A percentile compares a stretch with the other conserved stretches of the same genome.
Evolutionary conservation across 805 yeast species (phyloP).

Genomic region (Pichia nanzhaoensis): DNA sequence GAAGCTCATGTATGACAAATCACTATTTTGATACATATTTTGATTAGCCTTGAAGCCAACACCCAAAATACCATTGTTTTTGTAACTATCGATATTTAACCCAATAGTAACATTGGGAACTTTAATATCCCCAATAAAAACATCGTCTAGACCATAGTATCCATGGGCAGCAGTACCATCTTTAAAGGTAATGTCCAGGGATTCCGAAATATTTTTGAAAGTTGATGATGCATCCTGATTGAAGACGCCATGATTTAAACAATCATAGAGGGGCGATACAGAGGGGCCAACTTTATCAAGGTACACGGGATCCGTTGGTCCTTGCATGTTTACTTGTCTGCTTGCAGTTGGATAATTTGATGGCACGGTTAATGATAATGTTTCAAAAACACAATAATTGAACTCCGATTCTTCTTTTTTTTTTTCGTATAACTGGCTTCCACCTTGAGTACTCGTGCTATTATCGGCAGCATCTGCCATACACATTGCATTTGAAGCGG

Average conservation of each 20-base stretch:
- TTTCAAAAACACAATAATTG: not conserved
- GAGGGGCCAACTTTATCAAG: not conserved
- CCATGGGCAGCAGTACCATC: constrained; percentile 39
- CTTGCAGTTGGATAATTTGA: too few relatives aligned
- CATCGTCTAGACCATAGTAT: constrained; percentile 49
- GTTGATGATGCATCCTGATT: constrained; percentile 31
- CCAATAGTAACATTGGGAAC: constrained; percentile 56
- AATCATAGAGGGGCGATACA: constrained; percentile 14
- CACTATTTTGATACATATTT: constrained; percentile 34
- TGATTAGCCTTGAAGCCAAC: constrained; percentile 65
- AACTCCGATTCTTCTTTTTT: too few relatives aligned
- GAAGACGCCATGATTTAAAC: constrained; percentile 37
- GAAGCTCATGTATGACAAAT: constrained; percentile 44
- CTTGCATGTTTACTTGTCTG: not conserved
- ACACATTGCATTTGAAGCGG: constrained; percentile 7
- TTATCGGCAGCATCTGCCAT: not conserved
- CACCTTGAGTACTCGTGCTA: not conserved
- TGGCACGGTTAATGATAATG: too few relatives aligned
- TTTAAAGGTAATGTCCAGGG: constrained; percentile 35
- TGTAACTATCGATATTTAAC: constrained; percentile 50
- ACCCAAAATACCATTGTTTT: constrained; percentile 61
- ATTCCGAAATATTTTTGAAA: constrained; percentile 29
- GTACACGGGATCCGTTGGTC: not conserved
- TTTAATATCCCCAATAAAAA: constrained; percentile 40
- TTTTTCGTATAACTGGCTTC: not conserved